Percentiles rank a stretch among this genome's conserved stretches.
Evolutionary conservation across 805 yeast species (phyloP).

Genomic region (Kazachstania martiniae): DNA sequence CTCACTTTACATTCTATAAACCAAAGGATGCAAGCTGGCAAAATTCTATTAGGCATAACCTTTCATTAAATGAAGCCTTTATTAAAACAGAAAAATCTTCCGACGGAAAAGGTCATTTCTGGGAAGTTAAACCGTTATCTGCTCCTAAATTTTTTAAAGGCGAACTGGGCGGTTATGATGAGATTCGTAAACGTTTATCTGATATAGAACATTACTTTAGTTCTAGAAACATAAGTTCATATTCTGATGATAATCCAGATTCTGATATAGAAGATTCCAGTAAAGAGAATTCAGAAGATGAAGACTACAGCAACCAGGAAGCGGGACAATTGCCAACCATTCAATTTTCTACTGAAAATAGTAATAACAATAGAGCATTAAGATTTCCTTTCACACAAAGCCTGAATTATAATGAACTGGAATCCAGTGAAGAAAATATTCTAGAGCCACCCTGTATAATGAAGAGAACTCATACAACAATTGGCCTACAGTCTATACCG

Average conservation of each 20-base stretch:
- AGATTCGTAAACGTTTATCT: slow-evolving; percentile 13
- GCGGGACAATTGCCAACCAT: too few species aligned
- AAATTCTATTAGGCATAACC: slow-evolving; percentile 88
- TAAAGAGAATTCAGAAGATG: not conserved
- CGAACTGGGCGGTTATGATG: slow-evolving; percentile 17
- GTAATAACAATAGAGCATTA: not conserved
- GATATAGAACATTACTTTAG: slow-evolving; percentile 10
- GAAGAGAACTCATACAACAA: slow-evolving; percentile 12
- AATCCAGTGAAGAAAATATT: not conserved
- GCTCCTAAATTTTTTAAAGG: slow-evolving; percentile 70
- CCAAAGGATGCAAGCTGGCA: slow-evolving; percentile 93
- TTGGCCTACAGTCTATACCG: slow-evolving; percentile 5
- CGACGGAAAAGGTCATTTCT: slow-evolving; percentile 79
- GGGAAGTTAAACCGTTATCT: slow-evolving; percentile 80
- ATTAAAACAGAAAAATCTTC: slow-evolving; percentile 80
- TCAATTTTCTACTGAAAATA: not conserved
- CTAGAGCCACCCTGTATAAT: slow-evolving; percentile 9
- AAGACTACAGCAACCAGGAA: not conserved
- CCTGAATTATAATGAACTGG: not conserved
- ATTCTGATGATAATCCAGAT: slow-evolving; percentile 2
- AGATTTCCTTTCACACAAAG: slow-evolving; percentile 1
- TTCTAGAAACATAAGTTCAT: not conserved
- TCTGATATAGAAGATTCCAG: not conserved
- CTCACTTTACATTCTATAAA: slow-evolving; percentile 72
- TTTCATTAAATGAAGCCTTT: slow-evolving; percentile 88